These are phyloP conservation scores for Xanthoparmelia taractica DNA, from an alignment of 495 filamentous ascomycete species.

Conservation along the genomic window DNA sequence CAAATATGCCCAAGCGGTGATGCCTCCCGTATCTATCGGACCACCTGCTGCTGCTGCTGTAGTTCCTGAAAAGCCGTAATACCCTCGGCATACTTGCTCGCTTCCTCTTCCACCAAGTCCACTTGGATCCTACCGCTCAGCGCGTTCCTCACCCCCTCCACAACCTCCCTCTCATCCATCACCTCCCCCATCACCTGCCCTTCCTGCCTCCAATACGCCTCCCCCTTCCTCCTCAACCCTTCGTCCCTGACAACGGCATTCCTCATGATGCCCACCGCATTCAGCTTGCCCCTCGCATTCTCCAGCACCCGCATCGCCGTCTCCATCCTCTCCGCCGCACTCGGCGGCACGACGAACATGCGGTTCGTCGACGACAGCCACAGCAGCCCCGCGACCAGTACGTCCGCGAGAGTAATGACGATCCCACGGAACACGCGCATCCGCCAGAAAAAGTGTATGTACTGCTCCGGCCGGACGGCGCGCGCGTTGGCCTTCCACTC, in stretches of 20 bases:
- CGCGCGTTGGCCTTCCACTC: conserved; percentile 51
- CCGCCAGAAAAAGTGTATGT: conserved; percentile 63
- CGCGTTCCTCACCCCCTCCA: conserved; percentile 26
- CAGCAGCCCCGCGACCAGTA: conserved; percentile 50
- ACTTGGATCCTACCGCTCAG: conserved; percentile 25
- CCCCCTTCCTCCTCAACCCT: conserved; percentile 44
- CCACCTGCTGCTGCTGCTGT: not conserved
- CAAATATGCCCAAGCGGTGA: not conserved
- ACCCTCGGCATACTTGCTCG: conserved; percentile 24
- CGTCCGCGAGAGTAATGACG: conserved; percentile 54
- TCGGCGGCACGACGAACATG: conserved; percentile 47
- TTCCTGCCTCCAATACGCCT: conserved; percentile 51
- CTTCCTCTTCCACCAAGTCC: conserved; percentile 24
- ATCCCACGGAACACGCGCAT: conserved; percentile 52
- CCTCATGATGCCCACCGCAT: conserved; percentile 45
- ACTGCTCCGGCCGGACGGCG: conserved; percentile 48
- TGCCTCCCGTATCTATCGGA: not conserved
- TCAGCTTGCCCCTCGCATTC: conserved; percentile 42
- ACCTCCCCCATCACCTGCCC: conserved; percentile 26
- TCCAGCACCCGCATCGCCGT: conserved; percentile 38
- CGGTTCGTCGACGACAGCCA: conserved; percentile 74
- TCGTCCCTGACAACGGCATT: conserved; percentile 53
- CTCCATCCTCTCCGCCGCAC: conserved; percentile 43
- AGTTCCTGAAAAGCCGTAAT: conserved; percentile 9
- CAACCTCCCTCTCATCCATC: conserved; percentile 28